A percentile compares a stretch with the other conserved stretches of the same genome.
Conservation (phyloP, 306 rosid species). For the Vigna reflexopilosa region DNA sequence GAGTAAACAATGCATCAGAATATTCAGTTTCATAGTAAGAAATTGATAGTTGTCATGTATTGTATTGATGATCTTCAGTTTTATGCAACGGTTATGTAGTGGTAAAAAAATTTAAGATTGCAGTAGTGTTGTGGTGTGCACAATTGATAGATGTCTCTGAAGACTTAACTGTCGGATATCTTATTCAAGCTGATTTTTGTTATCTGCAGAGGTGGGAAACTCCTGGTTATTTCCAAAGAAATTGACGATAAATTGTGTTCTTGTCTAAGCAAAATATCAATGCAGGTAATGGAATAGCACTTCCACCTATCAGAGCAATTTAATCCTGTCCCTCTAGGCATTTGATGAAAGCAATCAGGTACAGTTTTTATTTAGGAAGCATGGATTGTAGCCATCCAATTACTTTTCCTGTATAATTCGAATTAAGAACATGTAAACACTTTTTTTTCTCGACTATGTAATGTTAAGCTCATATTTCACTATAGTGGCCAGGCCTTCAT, state of each 20-base stretch:
- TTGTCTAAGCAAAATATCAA: constrained; percentile 30
- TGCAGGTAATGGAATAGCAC: constrained; percentile 9
- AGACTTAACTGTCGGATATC: not conserved
- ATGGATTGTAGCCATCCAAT: constrained; percentile 3
- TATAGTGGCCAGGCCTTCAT: no score
- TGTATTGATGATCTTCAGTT: constrained; percentile 24
- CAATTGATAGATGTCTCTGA: constrained; percentile 18
- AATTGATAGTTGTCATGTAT: constrained; percentile 10
- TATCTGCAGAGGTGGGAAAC: constrained; percentile 31
- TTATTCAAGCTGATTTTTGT: constrained; percentile 3
- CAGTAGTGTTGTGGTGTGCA: constrained; percentile 6
- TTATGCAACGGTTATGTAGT: constrained; percentile 3
- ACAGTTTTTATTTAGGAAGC: not conserved
- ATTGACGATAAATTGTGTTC: constrained; percentile 12
- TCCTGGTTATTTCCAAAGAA: constrained; percentile 37
- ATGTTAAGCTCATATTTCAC: not conserved
- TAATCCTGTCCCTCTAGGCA: not conserved
- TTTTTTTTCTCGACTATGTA: not conserved
- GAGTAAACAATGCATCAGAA: constrained; percentile 46
- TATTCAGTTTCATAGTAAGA: constrained; percentile 42
- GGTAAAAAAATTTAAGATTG: constrained; percentile 21
- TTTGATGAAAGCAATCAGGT: not conserved
- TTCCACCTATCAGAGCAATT: constrained; percentile 7
- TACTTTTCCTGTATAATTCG: constrained; percentile 9
- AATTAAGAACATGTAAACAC: not conserved